Evolutionary conservation across 441 rosid species (phyloP), one percentile per base, ranked within the genome.

Genomic region (Erodium texanum): DNA sequence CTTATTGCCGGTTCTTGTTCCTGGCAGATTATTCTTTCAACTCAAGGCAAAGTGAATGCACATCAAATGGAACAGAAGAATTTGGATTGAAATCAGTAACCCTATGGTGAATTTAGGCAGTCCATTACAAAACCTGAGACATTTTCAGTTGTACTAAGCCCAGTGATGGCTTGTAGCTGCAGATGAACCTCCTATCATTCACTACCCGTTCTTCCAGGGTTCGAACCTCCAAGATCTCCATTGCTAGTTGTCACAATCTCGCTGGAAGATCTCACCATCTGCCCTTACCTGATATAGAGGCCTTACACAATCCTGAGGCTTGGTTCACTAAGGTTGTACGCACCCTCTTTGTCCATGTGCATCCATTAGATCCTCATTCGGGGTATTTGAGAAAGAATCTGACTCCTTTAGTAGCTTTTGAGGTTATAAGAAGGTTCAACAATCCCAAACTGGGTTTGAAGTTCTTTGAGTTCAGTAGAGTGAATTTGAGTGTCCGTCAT

Each of bases 251-350:
- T 74, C 89, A 84, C 72, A n/a, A 70, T 32, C 87, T 76, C 29
- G 41, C 77, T 64, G 85, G 84, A 73, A 6, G 8, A 34, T 71
- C 78, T 79, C 82, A 76, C 70, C 71, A 76, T 24, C 72, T 69
- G 34, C 81, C 79, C 24, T 62, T 77, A 61, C 56, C 65, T 67
- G 78, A 77, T 38, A 74, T 69, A 38, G 90, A 79, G 76, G 82
- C 64, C 38, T 71, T 69, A 23, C 69, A 71, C 12, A 67, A 43
- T 66, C 74, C 71, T 16, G 89, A 89, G 61, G 81, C 87, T 58
- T 92, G 97, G 98, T 81, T 88, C 62, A 87, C 82, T 71, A 90
- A 92, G 81, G 81, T 88, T 71, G 83, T 82, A 22, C 81, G 87
- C 20, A 80, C 90, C 58, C 72, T 88, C 19, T 85, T 89, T 65